These are phyloP conservation scores for Erodium texanum DNA, from an alignment of 441 rosid genomes.

Conservation along the genomic window DNA sequence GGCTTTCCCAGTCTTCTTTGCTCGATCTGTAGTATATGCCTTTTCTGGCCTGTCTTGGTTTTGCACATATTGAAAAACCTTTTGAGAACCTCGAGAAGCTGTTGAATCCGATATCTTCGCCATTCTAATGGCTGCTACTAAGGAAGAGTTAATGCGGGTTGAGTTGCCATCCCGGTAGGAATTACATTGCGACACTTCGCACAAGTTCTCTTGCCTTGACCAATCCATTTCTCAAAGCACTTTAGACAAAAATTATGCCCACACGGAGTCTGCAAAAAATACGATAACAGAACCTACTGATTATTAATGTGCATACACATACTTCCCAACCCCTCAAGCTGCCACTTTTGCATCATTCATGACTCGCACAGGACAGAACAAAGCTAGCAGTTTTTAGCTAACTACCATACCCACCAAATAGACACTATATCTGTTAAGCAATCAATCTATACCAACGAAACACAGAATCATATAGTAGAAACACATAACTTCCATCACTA, in stretches of 20 bases:
- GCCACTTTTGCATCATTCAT: no score
- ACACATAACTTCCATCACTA: background rate
- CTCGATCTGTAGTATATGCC: constrained; percentile 73
- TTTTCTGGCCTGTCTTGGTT: constrained; percentile 72
- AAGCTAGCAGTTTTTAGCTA: no score
- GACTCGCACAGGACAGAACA: no score
- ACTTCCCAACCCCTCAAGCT: no score
- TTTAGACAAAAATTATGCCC: constrained; percentile 2
- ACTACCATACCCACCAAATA: background rate
- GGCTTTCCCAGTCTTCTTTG: constrained; percentile 58
- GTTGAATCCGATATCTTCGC: constrained; percentile 39
- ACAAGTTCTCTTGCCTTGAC: constrained; percentile 49
- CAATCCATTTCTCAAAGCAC: constrained; percentile 42
- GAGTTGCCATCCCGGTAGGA: constrained; percentile 39
- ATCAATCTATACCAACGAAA: background rate
- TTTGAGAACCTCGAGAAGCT: constrained; percentile 19
- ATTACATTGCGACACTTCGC: constrained; percentile 51
- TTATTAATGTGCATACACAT: background rate
- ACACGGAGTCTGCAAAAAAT: background rate
- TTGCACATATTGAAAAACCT: constrained; percentile 37
- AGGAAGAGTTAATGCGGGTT: constrained; percentile 55
- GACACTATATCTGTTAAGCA: background rate
- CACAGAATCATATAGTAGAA: background rate
- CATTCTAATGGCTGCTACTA: constrained; percentile 59
- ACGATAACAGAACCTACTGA: background rate